Base-by-base conservation (phyloP, 495 filamentous ascomycete species). In the Xylaria palmicola region DNA sequence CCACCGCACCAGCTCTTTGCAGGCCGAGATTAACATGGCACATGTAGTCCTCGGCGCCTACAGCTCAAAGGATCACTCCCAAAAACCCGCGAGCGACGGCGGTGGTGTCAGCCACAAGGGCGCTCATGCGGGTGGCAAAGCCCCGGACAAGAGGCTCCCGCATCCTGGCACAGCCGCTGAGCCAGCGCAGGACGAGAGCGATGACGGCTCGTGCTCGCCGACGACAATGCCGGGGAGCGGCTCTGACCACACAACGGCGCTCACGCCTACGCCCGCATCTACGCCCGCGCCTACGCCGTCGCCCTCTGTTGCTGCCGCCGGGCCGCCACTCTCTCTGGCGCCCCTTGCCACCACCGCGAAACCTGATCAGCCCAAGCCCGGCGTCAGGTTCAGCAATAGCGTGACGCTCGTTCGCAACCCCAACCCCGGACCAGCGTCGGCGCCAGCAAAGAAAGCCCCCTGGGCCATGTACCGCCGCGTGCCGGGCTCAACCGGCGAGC, bases 21-120 rank as follows among this genome's bases (percentile, higher is more conserved):
- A 40, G 6, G 6, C 41, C 15, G 6, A 29, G 47, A 20, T 60
- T 68, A 57, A 69, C 45, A 47, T 29, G 2, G 10, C 17, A 17
- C 29, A 29, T 32, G 17, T 49, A 69, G 67, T 69, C 26, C 52
- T 50, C 27, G 62, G 66, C 9, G 53, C 58, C 12, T 64, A 60
- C 22, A 60, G 32, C 1, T 29, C 53, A n/a, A 59, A 57, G 6
- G 29, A 40, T 24, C 45, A 20, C 34, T 39, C 56, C 15, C 24
- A 26, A 39, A 47, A 45, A 2, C 43, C 56, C 24, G 44, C 24
- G 15, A 32, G 27, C 9, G 50, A 54, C 13, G 26, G 37, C 30
- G 50, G 50, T 26, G 51, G 36, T 20, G 26, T 27, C 27, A 39
- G 52, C 4, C 27, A 24, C 19, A 29, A 4, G 29, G 9, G 36